A percentile compares a stretch with the other conserved stretches of the same genome.
These are phyloP conservation scores for Rhodomyrtus tomentosa DNA, from an alignment of 345 rosid species.

Conservation along the genomic window DNA sequence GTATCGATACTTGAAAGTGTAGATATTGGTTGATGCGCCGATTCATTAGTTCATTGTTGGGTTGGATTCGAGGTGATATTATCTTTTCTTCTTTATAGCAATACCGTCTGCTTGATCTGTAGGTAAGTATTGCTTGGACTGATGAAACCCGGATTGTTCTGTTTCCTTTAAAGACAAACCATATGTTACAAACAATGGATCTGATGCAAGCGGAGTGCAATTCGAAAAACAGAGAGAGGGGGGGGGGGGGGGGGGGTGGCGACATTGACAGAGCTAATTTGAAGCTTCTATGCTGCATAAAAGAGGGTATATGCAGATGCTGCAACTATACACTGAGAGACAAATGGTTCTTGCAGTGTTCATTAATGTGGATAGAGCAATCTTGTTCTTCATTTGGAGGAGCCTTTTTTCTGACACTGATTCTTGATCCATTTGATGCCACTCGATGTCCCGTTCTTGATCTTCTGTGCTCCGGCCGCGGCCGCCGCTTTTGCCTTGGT, in stretches of 20 bases:
- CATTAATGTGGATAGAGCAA: neutral
- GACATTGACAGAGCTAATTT: neutral
- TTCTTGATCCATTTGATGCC: slow-evolving; percentile 61
- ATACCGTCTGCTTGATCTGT: neutral
- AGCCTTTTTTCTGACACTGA: slow-evolving; percentile 29
- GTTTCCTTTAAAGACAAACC: neutral
- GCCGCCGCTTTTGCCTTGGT: slow-evolving; percentile 36
- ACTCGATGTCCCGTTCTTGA: slow-evolving; percentile 22
- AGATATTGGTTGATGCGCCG: slow-evolving; percentile 17
- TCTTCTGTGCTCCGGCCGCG: slow-evolving; percentile 17
- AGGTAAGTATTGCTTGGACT: neutral
- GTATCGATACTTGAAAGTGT: neutral
- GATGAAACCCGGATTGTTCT: neutral
- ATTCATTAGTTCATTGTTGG: neutral
- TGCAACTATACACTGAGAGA: neutral
- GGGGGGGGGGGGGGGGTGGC: neutral
- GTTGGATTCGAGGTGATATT: neutral
- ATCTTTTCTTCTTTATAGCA: neutral
- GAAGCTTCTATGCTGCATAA: neutral
- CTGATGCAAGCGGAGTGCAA: neutral
- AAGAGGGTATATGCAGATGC: neutral
- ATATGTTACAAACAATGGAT: neutral
- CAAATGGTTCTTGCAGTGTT: neutral
- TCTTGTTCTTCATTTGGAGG: slow-evolving; percentile 2
- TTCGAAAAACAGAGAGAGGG: neutral